phyloP scores from a whole-genome alignment of 129 eudicot species.

The Escallonia herrerae region DNA sequence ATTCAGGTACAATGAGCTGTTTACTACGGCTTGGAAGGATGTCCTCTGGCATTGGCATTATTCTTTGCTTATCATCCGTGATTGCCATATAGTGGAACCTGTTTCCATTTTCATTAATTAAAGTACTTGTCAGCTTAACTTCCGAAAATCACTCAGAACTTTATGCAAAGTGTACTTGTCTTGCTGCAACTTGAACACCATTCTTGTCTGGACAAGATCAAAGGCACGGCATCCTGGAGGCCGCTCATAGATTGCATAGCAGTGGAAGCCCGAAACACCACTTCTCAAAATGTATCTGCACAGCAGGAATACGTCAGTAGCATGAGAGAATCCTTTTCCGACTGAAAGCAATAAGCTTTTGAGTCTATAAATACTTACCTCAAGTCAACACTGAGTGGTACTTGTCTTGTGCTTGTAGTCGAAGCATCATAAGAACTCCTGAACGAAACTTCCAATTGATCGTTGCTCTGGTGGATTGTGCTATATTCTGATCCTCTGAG shows the following conservation, averaged over 20 bases:
- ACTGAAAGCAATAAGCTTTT: neutral
- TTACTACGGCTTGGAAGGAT: conserved; percentile 26
- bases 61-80: conserved; percentile 39
- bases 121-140: neutral
- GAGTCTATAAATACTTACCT: conserved; percentile 10
- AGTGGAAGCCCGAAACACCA: conserved; percentile 41
- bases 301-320: neutral
- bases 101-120: neutral
- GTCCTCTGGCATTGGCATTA: conserved; percentile 50
- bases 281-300: conserved; percentile 35
- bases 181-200: conserved; percentile 33
- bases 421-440: conserved; percentile 23
- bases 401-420: conserved; percentile 8
- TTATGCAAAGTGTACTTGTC: conserved; percentile 19
- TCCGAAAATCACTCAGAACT: neutral
- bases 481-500: conserved; percentile 28
- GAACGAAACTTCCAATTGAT: conserved; percentile 37
- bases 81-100: conserved; percentile 52
- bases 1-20: conserved; percentile 36
- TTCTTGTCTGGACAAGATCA: conserved; percentile 42
- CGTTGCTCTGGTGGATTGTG: conserved; percentile 20
- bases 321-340: neutral
- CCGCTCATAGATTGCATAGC: conserved; percentile 36
- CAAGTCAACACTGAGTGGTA: conserved; percentile 33
- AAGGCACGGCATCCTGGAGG: conserved; percentile 27